Percentiles rank a stretch among this genome's conserved stretches.
These are phyloP conservation scores for Lecanoromycetidae sp. DNA, from an alignment of 2,329 filamentous ascomycete species.

Conservation along the genomic window DNA sequence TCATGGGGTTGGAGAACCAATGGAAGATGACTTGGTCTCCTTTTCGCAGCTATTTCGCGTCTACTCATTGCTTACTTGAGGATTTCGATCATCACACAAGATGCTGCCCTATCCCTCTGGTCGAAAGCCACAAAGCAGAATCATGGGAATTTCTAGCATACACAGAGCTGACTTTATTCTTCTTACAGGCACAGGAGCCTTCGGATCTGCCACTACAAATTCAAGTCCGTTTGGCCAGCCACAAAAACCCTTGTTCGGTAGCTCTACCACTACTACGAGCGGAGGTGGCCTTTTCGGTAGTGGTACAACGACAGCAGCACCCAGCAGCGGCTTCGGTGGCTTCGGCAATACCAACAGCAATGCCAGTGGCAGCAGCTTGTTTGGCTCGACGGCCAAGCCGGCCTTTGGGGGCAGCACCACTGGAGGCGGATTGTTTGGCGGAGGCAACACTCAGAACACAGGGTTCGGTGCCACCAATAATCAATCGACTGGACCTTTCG, in stretches of 20 bases:
- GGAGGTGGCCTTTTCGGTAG: constrained; percentile 18
- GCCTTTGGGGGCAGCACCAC: constrained; percentile 12
- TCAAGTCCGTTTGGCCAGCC: constrained; percentile 19
- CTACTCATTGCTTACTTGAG: too few relatives aligned
- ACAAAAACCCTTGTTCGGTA: constrained; percentile 21
- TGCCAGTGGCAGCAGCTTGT: constrained; percentile 8
- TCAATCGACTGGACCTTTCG: constrained; percentile 26
- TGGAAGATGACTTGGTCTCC: too few relatives aligned
- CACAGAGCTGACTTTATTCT: constrained; percentile 1
- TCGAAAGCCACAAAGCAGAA: neutral
- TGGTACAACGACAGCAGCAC: constrained; percentile 18
- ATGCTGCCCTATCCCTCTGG: neutral
- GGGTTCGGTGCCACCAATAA: constrained; percentile 33
- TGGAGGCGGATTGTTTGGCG: constrained; percentile 16
- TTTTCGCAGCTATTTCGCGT: too few relatives aligned
- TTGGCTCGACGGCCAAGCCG: constrained; percentile 11
- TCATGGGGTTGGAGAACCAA: too few relatives aligned
- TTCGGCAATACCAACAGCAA: constrained; percentile 18
- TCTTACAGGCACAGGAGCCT: constrained; percentile 17
- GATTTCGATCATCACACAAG: too few relatives aligned
- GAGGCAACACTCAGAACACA: constrained; percentile 9
- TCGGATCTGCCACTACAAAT: constrained; percentile 18
- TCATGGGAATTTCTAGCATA: neutral
- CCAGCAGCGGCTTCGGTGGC: constrained; percentile 23
- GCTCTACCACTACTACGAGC: constrained; percentile 16